These are phyloP conservation scores for Acanthamoeba royreba DNA, from an alignment of 208 protist genomes.

Conservation along the genomic window DNA sequence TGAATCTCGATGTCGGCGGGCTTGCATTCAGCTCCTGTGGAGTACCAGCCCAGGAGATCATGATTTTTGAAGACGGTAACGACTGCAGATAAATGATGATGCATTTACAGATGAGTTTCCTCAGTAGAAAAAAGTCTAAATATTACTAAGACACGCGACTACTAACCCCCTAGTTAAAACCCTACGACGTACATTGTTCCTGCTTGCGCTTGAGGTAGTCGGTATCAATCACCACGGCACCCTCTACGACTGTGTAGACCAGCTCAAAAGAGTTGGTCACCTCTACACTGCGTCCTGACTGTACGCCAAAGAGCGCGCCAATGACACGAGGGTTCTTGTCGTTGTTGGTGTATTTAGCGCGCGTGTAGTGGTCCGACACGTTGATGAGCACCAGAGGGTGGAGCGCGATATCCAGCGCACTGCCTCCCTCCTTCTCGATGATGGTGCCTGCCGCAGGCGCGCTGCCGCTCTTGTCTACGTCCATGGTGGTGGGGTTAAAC, in stretches of 20 bases:
- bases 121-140: neutral
- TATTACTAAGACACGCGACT: no score
- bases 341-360: conserved; percentile 49
- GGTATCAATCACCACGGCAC: conserved; percentile 44
- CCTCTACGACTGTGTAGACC: conserved; percentile 41
- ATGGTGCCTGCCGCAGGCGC: neutral
- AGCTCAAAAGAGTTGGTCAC: conserved; percentile 75
- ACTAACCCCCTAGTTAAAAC: no score
- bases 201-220: conserved; percentile 63
- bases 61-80: conserved; percentile 72
- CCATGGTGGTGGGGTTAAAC: no score
- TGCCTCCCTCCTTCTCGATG: conserved; percentile 22
- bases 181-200: conserved; percentile 72
- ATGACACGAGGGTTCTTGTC: conserved; percentile 47
- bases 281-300: conserved; percentile 70
- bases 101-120: neutral
- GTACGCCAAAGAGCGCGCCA: conserved; percentile 62
- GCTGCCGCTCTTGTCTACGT: no score
- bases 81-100: conserved; percentile 11
- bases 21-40: conserved; percentile 60
- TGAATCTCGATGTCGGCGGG: conserved; percentile 64
- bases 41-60: conserved; percentile 76
- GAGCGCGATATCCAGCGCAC: conserved; percentile 64
- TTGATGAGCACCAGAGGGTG: conserved; percentile 75
- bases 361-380: conserved; percentile 72